A percentile compares a stretch with the other conserved stretches of the same genome.
Evolutionary conservation across 495 filamentous ascomycete genomes (phyloP).

Genomic region (Aspergillus hancockii): DNA sequence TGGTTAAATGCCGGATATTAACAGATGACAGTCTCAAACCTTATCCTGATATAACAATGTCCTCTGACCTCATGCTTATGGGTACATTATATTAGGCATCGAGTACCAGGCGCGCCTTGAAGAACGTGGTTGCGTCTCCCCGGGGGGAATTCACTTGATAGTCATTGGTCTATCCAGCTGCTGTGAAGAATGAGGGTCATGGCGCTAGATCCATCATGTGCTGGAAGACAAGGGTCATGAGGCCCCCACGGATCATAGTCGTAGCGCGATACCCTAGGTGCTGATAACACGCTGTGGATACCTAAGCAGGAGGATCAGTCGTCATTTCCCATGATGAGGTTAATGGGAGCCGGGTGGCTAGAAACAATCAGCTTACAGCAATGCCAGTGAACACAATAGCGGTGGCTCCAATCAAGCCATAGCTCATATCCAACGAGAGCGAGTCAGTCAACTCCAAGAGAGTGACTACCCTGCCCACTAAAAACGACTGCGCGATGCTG

Average conservation of each 20-base stretch:
- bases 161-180: too few species aligned
- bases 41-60: too few species aligned
- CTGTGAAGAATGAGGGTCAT: too few species aligned
- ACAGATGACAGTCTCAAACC: too few species aligned
- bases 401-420: conserved; percentile 60
- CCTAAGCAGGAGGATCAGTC: conserved; percentile 31
- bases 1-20: too few species aligned
- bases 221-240: conserved; percentile 50
- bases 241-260: conserved; percentile 54
- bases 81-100: too few species aligned
- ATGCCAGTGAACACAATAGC: conserved; percentile 56
- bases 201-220: conserved; percentile 37
- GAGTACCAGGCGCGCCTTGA: too few species aligned
- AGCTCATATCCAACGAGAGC: conserved; percentile 32
- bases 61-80: too few species aligned
- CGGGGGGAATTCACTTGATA: too few species aligned
- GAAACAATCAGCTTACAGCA: conserved; percentile 35
- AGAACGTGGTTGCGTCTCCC: too few species aligned
- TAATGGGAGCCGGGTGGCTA: background rate
- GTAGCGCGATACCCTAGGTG: conserved; percentile 51
- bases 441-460: conserved; percentile 29
- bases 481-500: conserved; percentile 58
- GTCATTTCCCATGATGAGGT: too few species aligned
- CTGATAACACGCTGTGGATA: conserved; percentile 39
- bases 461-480: conserved; percentile 49